Evolutionary conservation across 176 grass and related monocot genomes (phyloP).

Genomic region (Carex scoparia): DNA sequence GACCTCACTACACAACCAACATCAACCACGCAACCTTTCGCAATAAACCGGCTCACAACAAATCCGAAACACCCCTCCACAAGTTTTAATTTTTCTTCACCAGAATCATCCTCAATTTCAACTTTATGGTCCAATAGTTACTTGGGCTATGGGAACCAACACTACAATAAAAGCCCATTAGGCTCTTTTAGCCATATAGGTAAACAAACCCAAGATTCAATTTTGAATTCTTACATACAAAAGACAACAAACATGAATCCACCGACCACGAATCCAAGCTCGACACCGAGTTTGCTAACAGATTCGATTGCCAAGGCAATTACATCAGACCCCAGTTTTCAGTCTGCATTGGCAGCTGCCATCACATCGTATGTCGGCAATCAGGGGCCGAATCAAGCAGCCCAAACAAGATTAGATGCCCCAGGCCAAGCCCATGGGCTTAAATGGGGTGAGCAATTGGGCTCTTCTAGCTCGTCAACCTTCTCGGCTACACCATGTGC

Average conservation of each 20-base stretch:
- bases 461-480: constrained; percentile 7
- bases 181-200: constrained; percentile 25
- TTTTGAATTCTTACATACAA: constrained; percentile 38
- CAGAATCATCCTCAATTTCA: constrained; percentile 34
- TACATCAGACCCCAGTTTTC: constrained; percentile 68
- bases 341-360: constrained; percentile 55
- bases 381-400: constrained; percentile 15
- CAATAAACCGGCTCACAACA: constrained; percentile 24
- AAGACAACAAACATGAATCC: constrained; percentile 11
- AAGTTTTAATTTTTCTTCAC: constrained; percentile 62
- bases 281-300: constrained; percentile 26
- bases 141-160: constrained; percentile 37
- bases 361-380: constrained; percentile 73
- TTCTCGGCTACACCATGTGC: constrained; percentile 26
- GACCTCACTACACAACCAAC: constrained; percentile 60
- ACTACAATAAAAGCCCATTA: constrained; percentile 36
- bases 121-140: constrained; percentile 48
- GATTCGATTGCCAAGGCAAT: constrained; percentile 74
- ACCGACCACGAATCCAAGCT: not conserved
- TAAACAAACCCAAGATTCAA: constrained; percentile 19
- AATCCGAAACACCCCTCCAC: constrained; percentile 51
- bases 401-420: not conserved
- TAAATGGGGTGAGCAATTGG: constrained; percentile 50
- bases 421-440: not conserved
- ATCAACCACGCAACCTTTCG: constrained; percentile 29